Evolutionary conservation across 306 rosid species (phyloP).

Genomic region (Albizia julibrissin): DNA sequence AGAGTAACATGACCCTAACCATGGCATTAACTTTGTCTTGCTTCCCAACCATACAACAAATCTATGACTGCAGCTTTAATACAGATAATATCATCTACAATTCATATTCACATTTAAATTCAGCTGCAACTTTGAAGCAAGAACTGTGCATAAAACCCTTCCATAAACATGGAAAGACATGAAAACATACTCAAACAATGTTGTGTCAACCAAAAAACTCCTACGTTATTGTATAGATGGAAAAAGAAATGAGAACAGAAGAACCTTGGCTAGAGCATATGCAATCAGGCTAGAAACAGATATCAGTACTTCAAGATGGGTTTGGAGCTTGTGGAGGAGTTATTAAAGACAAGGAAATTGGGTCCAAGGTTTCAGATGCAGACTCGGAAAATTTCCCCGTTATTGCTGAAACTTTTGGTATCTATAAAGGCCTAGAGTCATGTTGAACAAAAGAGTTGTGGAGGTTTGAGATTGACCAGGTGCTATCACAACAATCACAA

Average conservation of each 20-base stretch:
- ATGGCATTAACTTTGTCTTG: not conserved
- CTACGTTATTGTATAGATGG: not conserved
- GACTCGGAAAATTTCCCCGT: no score
- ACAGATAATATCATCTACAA: constrained; percentile 21
- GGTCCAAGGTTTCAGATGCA: no score
- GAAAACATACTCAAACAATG: not conserved
- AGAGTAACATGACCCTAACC: not conserved
- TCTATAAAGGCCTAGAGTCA: not conserved
- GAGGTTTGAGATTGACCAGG: not conserved
- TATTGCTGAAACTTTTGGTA: no score
- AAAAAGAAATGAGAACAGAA: no score
- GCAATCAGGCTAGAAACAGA: no score
- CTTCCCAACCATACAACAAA: constrained; percentile 10
- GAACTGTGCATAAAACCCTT: constrained; percentile 5
- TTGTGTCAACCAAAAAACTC: not conserved
- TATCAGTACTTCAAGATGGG: no score
- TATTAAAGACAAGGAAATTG: no score
- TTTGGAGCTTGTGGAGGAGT: no score
- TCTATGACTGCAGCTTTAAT: constrained; percentile 12
- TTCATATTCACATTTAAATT: constrained; percentile 19
- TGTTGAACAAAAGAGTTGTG: not conserved
- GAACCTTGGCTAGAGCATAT: no score
- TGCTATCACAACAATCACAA: not conserved
- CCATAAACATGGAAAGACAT: constrained; percentile 1
- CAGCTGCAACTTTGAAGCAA: not conserved